phyloP scores from a whole-genome alignment of 83 land plant genomes.

The Larix sibirica region DNA sequence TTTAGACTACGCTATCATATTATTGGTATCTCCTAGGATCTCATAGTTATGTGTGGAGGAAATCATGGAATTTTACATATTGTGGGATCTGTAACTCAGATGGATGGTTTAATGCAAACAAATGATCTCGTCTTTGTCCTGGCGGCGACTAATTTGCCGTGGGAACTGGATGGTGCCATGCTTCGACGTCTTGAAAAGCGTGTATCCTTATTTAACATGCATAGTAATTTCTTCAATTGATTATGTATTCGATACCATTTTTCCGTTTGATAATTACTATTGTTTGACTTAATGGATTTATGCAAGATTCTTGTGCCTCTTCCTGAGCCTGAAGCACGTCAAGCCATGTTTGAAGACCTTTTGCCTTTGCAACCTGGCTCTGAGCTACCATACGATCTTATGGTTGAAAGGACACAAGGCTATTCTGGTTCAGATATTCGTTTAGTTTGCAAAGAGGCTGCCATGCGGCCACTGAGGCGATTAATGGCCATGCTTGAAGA shows the following conservation, averaged over 20 bases:
- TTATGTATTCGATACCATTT: neutral
- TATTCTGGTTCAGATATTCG: slow-evolving; percentile 97
- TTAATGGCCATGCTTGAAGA: slow-evolving; percentile 67
- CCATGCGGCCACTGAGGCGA: slow-evolving; percentile 98
- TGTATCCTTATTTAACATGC: slow-evolving; percentile 45
- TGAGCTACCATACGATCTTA: slow-evolving; percentile 68
- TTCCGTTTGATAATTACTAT: neutral
- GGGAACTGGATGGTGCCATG: slow-evolving; percentile 99
- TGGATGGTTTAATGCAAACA: slow-evolving; percentile 91
- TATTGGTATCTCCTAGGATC: neutral
- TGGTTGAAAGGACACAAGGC: slow-evolving; percentile 84
- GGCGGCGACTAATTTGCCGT: slow-evolving; percentile 97
- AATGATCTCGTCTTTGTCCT: slow-evolving; percentile 94
- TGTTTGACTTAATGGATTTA: slow-evolving; percentile 8
- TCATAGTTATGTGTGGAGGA: neutral
- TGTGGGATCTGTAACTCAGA: slow-evolving; percentile 42
- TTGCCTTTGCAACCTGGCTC: slow-evolving; percentile 37
- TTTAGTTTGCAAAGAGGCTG: slow-evolving; percentile 95
- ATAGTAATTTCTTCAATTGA: neutral
- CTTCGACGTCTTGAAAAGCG: slow-evolving; percentile 96
- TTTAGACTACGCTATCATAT: too few relatives aligned
- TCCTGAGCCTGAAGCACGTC: slow-evolving; percentile 94
- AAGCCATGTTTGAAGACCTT: slow-evolving; percentile 87
- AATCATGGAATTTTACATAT: neutral
- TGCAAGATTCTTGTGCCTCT: slow-evolving; percentile 90